Evolutionary conservation across 371 early-diverging fungal species (phyloP).

Genomic region (Batkoa obscura): DNA sequence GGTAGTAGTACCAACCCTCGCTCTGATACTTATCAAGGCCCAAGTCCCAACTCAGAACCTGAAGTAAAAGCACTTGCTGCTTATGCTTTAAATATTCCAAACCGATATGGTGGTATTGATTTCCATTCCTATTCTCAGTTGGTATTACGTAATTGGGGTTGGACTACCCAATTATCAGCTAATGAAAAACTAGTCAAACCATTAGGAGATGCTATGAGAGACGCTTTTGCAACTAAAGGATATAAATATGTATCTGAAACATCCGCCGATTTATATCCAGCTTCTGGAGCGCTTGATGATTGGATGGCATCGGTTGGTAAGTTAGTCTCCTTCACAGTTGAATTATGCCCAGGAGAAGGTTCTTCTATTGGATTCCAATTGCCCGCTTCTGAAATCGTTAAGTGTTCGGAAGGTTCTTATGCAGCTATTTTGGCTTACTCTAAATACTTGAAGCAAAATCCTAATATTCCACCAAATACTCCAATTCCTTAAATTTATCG

Average conservation of each 20-base stretch:
- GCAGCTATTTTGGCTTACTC: background rate
- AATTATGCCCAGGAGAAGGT: background rate
- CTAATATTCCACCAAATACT: background rate
- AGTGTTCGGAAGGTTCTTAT: background rate
- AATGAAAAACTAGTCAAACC: conserved; percentile 8
- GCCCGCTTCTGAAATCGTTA: background rate
- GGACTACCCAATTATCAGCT: conserved; percentile 11
- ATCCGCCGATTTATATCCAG: background rate
- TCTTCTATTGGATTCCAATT: background rate
- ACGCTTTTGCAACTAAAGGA: background rate
- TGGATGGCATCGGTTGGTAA: conserved; percentile 3
- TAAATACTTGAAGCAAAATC: background rate
- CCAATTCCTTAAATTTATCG: background rate
- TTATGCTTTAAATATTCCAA: conserved; percentile 19
- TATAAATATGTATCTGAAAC: background rate
- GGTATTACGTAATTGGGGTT: conserved; percentile 23
- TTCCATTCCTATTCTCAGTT: conserved; percentile 28
- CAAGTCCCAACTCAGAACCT: conserved; percentile 25
- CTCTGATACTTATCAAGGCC: conserved; percentile 29
- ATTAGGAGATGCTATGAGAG: background rate
- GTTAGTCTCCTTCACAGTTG: background rate
- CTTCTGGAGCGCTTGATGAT: conserved; percentile 2
- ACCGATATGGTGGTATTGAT: conserved; percentile 30
- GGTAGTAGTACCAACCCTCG: background rate
- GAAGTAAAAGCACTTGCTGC: conserved; percentile 25